These are phyloP conservation scores for Pelargonium myrrhifolium DNA, from an alignment of 441 rosid genomes.

Conservation along the genomic window DNA sequence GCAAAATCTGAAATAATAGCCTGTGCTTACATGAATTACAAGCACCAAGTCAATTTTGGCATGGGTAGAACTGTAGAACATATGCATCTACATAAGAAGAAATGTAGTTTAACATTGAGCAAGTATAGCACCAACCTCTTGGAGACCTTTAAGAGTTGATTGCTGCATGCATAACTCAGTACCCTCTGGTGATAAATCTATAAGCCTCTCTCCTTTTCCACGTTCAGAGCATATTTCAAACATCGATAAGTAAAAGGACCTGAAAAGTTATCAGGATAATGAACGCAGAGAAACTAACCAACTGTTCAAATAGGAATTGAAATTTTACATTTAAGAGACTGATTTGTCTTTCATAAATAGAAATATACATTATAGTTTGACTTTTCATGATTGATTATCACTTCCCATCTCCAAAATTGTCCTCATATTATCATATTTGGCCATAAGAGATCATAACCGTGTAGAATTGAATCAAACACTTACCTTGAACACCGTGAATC, in stretches of 20 bases:
- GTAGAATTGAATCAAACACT: background rate
- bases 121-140: slow-evolving; percentile 39
- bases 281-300: background rate
- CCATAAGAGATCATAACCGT: background rate
- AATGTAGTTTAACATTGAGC: background rate
- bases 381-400: too few relatives aligned
- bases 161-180: slow-evolving; percentile 61
- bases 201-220: slow-evolving; percentile 65
- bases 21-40: slow-evolving; percentile 30
- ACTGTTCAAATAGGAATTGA: background rate
- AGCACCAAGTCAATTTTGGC: slow-evolving; percentile 15
- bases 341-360: too few relatives aligned
- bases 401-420: too few relatives aligned
- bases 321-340: too few relatives aligned
- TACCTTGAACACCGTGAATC: slow-evolving; percentile 36
- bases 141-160: slow-evolving; percentile 59
- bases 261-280: slow-evolving; percentile 20
- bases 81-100: background rate
- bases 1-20: slow-evolving; percentile 40
- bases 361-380: too few relatives aligned
- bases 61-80: slow-evolving; percentile 15
- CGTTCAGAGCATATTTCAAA: slow-evolving; percentile 80
- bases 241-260: slow-evolving; percentile 59
- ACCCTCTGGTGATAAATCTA: slow-evolving; percentile 61
- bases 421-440: background rate